Conservation (phyloP, 2,329 filamentous ascomycete species). For the Colletotrichum tabaci region DNA sequence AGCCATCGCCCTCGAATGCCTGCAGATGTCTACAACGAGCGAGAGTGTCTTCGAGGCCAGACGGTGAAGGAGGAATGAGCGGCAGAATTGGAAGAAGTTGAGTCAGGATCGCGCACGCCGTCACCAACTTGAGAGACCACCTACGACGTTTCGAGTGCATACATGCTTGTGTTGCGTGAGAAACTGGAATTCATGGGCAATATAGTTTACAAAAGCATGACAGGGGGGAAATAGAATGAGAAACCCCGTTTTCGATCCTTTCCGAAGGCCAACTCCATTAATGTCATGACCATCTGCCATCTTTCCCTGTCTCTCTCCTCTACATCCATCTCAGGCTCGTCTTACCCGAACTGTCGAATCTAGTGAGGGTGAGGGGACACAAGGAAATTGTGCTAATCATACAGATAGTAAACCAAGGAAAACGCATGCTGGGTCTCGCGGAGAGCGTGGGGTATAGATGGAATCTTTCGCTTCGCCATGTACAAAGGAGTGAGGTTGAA, state of each 20-base stretch:
- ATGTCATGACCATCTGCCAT: constrained; percentile 16
- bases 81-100: constrained; percentile 6
- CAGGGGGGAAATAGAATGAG: constrained; percentile 23
- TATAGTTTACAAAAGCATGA: constrained; percentile 26
- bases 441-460: constrained; percentile 35
- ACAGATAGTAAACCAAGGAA: constrained; percentile 19
- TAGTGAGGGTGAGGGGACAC: constrained; percentile 14
- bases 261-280: constrained; percentile 26
- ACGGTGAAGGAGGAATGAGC: constrained; percentile 52
- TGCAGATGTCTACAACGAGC: constrained; percentile 48
- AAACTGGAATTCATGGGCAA: background rate
- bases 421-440: constrained; percentile 12
- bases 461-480: constrained; percentile 25
- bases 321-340: background rate
- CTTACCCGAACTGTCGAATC: constrained; percentile 29
- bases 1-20: constrained; percentile 44
- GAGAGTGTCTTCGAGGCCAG: constrained; percentile 56
- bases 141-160: background rate
- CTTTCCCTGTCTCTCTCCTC: constrained; percentile 9
- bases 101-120: constrained; percentile 22
- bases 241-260: constrained; percentile 22
- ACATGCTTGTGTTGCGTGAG: background rate
- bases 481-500: background rate
- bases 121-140: background rate
- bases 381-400: constrained; percentile 22